These are phyloP conservation scores for Metschnikowia koreensis DNA, from an alignment of 805 yeast genomes.

Conservation along the genomic window DNA sequence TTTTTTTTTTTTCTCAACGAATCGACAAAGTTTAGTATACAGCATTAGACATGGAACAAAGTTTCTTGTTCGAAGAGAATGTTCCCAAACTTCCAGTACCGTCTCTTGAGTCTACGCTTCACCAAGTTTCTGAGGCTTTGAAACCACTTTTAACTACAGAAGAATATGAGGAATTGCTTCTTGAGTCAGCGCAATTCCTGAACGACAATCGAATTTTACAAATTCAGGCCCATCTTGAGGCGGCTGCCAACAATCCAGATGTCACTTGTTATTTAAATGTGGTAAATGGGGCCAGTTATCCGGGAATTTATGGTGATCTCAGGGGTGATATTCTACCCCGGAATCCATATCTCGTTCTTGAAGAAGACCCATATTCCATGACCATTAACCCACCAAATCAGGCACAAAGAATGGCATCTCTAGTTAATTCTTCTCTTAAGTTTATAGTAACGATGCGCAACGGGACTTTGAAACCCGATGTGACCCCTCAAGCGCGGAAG, in stretches of 20 bases:
- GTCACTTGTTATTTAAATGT: conserved; percentile 53
- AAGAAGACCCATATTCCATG: conserved; percentile 66
- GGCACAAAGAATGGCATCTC: conserved; percentile 63
- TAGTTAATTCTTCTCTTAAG: conserved; percentile 64
- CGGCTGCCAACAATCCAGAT: conserved; percentile 40
- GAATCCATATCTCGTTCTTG: conserved; percentile 72
- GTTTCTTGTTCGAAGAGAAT: conserved; percentile 34
- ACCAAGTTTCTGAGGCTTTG: conserved; percentile 53
- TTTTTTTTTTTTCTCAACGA: neutral
- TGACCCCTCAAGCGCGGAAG: conserved; percentile 46
- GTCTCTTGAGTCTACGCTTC: conserved; percentile 45
- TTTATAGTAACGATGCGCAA: conserved; percentile 59
- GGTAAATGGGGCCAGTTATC: conserved; percentile 47
- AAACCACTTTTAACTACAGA: conserved; percentile 57
- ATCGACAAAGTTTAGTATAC: too few relatives aligned
- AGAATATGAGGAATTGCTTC: conserved; percentile 46
- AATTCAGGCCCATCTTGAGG: conserved; percentile 54
- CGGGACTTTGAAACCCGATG: conserved; percentile 55
- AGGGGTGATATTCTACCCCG: conserved; percentile 70
- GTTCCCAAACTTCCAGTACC: conserved; percentile 69
- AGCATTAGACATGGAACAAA: conserved; percentile 13
- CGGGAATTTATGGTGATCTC: conserved; percentile 61
- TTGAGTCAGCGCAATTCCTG: conserved; percentile 46
- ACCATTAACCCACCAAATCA: conserved; percentile 61
- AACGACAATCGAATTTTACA: conserved; percentile 39